phyloP scores from a whole-genome alignment of 495 filamentous ascomycete genomes.

The Xylaria nigripes region DNA sequence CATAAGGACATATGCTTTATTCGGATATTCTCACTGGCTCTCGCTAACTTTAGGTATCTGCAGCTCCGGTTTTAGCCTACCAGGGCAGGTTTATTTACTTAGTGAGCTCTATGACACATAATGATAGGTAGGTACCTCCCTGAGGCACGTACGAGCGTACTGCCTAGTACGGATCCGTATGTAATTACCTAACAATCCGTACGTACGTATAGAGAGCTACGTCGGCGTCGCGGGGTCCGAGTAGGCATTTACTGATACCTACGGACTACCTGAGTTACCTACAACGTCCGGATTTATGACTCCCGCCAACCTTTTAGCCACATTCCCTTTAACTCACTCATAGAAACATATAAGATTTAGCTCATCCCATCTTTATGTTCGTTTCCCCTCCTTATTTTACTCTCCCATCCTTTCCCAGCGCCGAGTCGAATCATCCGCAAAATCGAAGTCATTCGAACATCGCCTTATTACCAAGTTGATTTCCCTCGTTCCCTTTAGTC shows the following conservation, averaged over 20 bases:
- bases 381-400: background rate
- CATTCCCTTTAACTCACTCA: background rate
- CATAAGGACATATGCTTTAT: background rate
- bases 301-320: constrained; percentile 1
- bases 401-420: background rate
- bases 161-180: too few relatives aligned
- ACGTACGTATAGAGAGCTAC: background rate
- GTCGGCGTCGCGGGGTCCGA: background rate
- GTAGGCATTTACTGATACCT: too few relatives aligned
- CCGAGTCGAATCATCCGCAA: background rate
- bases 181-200: background rate
- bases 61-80: too few relatives aligned
- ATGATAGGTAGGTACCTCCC: too few relatives aligned
- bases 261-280: background rate
- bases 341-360: background rate
- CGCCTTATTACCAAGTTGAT: background rate
- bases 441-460: background rate
- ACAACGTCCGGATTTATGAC: constrained; percentile 1
- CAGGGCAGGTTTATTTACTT: too few relatives aligned
- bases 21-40: background rate
- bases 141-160: too few relatives aligned
- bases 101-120: too few relatives aligned
- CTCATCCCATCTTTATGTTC: background rate
- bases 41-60: too few relatives aligned
- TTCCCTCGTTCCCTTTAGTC: constrained; percentile 4